Conservation (phyloP, 768 basidiomycete genomes). For the Tricholoma saponaceum region DNA sequence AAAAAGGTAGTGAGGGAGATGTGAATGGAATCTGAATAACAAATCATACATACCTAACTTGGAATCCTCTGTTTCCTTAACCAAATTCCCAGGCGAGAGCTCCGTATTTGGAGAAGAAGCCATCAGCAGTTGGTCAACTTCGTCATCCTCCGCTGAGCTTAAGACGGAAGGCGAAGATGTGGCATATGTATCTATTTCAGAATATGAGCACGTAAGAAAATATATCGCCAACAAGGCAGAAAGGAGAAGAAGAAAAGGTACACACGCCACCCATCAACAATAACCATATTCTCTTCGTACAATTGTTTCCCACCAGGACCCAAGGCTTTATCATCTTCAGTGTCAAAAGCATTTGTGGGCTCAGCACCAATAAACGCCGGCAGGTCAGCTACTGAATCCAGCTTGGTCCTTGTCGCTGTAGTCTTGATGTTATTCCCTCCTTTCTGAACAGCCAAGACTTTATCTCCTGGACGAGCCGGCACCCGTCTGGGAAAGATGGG, state of each 20-base stretch:
- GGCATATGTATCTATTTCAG: conserved; percentile 30
- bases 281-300: conserved; percentile 45
- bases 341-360: not conserved
- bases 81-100: conserved; percentile 24
- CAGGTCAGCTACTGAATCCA: conserved; percentile 35
- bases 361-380: conserved; percentile 20
- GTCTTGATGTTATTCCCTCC: not conserved
- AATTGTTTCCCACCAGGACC: conserved; percentile 24
- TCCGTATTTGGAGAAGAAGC: conserved; percentile 47
- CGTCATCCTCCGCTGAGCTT: conserved; percentile 38
- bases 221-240: not conserved
- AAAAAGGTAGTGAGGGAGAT: not conserved
- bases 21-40: not conserved
- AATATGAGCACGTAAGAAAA: not conserved
- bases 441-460: not conserved
- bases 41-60: conserved; percentile 42
- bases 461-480: not conserved
- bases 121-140: conserved; percentile 48
- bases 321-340: conserved; percentile 28
- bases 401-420: not conserved
- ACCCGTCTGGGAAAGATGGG: conserved; percentile 27
- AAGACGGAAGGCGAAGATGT: conserved; percentile 40
- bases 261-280: conserved; percentile 67
- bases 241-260: conserved; percentile 10
- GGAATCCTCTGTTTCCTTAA: conserved; percentile 33